Base-by-base conservation (phyloP, 805 yeast species). In the Candida suzukii region DNA sequence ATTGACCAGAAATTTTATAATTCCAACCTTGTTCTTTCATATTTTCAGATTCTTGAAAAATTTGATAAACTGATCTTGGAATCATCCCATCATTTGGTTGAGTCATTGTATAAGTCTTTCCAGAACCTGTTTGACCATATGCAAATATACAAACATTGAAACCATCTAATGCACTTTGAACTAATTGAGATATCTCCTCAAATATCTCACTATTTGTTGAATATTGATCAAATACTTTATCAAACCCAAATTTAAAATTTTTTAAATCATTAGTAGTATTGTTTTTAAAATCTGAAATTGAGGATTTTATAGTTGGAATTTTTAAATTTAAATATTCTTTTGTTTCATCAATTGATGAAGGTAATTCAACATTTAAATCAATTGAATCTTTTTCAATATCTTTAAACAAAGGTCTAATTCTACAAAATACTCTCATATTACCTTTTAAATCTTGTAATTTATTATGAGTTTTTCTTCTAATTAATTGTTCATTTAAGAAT, bases 61-160 rank as follows among this genome's bases (percentile, higher is more conserved):
- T 82, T 51, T 81, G 83, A 14, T 66, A 60, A 13, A 90, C 71
- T 0, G 96, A 83, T 16, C 76, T 67, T 1, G 95, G 88, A 27
- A 88, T 87, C 67, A 91, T 76, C 14, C 99, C 98, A 53, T 82
- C 83, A 1, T 60, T 53, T 0, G 74, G 64, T 21, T 71, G 64
- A 2, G 88, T 74, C 98, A 91, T 93, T 0, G 99, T 93, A 58
- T 64, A 81, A 0, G 98, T 91, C 57, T 91, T 91, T 3, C 99
- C 99, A 0, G 97, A 83, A 0, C 93, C 96, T 0, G 99, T 93
- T 61, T 91, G 99, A 1, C 99, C 99, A 58, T 93, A 91, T 0
- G 98, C 95, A 66, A 91, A 88, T 2, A 93, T 86, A 60, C 97
- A 88, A 3, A 88, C 96, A 51, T 88, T 88, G 54, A 71, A 80